Conservation (phyloP, 495 filamentous ascomycete species). For the Penicillium pulvis region DNA sequence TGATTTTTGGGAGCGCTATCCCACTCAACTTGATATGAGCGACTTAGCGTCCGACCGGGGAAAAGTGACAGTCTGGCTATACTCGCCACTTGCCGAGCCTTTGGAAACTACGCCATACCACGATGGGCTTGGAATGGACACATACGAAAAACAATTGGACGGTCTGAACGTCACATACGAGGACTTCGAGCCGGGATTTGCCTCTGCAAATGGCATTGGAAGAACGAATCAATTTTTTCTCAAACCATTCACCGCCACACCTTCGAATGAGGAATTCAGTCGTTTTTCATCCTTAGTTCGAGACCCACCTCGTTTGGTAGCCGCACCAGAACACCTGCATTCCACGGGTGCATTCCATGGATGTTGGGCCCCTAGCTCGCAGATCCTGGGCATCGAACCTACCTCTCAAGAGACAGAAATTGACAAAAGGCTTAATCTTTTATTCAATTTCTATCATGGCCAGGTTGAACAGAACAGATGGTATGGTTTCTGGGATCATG, state of each 20-base stretch:
- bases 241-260: conserved; percentile 42
- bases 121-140: conserved; percentile 47
- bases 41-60: conserved; percentile 39
- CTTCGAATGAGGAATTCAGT: conserved; percentile 33
- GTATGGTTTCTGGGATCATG: conserved; percentile 57
- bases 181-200: conserved; percentile 50
- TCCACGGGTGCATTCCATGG: conserved; percentile 41
- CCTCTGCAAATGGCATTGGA: conserved; percentile 50
- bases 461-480: conserved; percentile 48
- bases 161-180: conserved; percentile 58
- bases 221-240: conserved; percentile 50
- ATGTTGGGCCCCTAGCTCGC: conserved; percentile 41
- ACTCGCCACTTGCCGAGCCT: conserved; percentile 47
- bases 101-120: conserved; percentile 53
- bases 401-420: conserved; percentile 20
- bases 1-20: conserved; percentile 56
- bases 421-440: conserved; percentile 43
- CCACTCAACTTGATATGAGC: conserved; percentile 46
- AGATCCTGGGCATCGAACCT: background rate
- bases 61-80: conserved; percentile 51
- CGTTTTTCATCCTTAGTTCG: conserved; percentile 33
- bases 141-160: conserved; percentile 49
- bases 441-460: conserved; percentile 46
- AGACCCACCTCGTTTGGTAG: conserved; percentile 39
- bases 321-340: conserved; percentile 41